Evolutionary conservation across 148 eudicot species (phyloP), one percentile per base, ranked within the genome.

Genomic region (Spergularia marina): DNA sequence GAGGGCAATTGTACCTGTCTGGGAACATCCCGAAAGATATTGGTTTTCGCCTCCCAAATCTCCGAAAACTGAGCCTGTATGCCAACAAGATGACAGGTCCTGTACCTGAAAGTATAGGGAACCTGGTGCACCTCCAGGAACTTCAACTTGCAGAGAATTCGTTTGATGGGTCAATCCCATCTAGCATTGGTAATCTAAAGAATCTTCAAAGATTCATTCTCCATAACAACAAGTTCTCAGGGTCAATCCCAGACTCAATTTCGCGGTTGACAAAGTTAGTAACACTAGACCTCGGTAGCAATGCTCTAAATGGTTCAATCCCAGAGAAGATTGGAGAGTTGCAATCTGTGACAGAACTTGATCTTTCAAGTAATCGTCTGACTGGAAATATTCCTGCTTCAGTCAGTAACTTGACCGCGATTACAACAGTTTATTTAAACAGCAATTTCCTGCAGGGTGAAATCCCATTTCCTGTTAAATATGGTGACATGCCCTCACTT

Each of bases 361-460:
- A 84, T 82, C 78, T 87, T 56, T 85, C 89, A 0, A 77, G 53
- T 39, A 85, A 89, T 74, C 73, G 20, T 5, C 63, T 87, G 8
- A 70, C 49, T 0, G 89, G 89, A 41, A 70, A 21, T 23, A 82
- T 85, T 44, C 86, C 91, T 4, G 51, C 52, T 74, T 86, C 89
- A 3, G 40, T 84, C 21, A 76, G 78, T 53, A 81, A 79, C 51
- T 67, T 86, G 68, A 79, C 71, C n/a, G 56, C 74, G 82, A 66
- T 88, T 70, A 55, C 83, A 18, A 49, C 58, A 10, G 59, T 79
- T 12, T 82, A 70, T 62, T 79, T 86, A 13, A 70, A 83, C 39
- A 76, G 60, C 78, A 89, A 89, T 78, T 75, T 53, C 12, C 87
- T 88, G 16, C 83, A 79, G 23, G 95, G 91, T 13, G 87, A 82